These are phyloP conservation scores for Candida endomychidarum DNA, from an alignment of 805 yeast genomes.

Conservation along the genomic window DNA sequence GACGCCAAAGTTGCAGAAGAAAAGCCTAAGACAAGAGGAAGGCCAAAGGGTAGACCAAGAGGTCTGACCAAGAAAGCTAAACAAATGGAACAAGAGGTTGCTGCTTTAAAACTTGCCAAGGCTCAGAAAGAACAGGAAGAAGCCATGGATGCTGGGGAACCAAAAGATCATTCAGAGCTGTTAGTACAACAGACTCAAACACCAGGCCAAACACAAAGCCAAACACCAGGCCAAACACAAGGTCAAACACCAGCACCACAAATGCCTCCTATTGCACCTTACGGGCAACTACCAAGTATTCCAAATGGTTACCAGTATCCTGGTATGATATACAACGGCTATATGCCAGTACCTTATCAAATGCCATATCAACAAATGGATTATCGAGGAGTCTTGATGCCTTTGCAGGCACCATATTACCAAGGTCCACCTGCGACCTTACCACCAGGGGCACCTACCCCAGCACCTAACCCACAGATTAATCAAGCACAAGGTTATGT, in stretches of 20 bases:
- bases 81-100: background rate
- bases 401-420: background rate
- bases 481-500: background rate
- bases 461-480: too few species aligned
- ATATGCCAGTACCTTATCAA: constrained; percentile 6
- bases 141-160: too few species aligned
- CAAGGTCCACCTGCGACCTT: too few species aligned
- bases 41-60: background rate
- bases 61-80: background rate
- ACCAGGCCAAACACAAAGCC: background rate
- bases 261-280: background rate
- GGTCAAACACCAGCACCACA: constrained; percentile 1
- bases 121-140: too few species aligned
- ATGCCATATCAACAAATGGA: constrained; percentile 4
- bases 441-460: too few species aligned
- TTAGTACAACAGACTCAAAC: too few species aligned
- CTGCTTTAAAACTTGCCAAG: too few species aligned
- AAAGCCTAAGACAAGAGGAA: background rate
- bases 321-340: constrained; percentile 1
- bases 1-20: background rate
- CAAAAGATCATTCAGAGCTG: background rate
- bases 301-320: constrained; percentile 5
- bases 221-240: background rate
- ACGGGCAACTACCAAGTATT: background rate
- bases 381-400: constrained; percentile 3